Percentiles rank a stretch among this genome's conserved stretches.
phyloP scores from a whole-genome alignment of 108 stramenopile genomes.

The Schizochytrium sp. region DNA sequence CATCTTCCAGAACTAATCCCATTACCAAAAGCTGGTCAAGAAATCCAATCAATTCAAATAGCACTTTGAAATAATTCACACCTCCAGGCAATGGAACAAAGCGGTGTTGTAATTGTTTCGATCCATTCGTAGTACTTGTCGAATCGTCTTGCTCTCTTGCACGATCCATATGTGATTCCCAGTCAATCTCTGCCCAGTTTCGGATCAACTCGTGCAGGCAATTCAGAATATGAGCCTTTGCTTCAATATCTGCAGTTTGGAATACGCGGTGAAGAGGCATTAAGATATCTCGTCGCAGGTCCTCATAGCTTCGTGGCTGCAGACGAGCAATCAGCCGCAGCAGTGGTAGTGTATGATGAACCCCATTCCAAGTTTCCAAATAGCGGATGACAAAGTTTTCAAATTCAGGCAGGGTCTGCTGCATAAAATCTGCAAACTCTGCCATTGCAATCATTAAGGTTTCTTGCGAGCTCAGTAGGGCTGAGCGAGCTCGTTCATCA shows the following conservation, averaged over 20 bases:
- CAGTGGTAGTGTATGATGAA: slow-evolving; percentile 9
- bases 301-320: slow-evolving; percentile 12
- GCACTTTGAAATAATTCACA: slow-evolving; percentile 39
- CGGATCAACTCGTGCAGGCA: not conserved
- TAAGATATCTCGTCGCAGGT: not conserved
- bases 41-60: not conserved
- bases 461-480: not conserved
- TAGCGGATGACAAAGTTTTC: slow-evolving; percentile 17
- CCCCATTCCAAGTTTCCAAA: slow-evolving; percentile 44
- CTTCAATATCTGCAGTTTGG: not conserved
- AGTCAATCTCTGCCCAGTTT: slow-evolving; percentile 27
- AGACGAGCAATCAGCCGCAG: slow-evolving; percentile 30
- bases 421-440: slow-evolving; percentile 52
- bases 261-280: slow-evolving; percentile 14
- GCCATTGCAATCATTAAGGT: slow-evolving; percentile 46
- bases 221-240: not conserved
- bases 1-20: not conserved
- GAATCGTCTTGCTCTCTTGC: not conserved
- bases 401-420: slow-evolving; percentile 36
- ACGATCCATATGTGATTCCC: slow-evolving; percentile 8
- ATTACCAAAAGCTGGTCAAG: not conserved
- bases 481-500: not conserved
- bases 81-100: slow-evolving; percentile 41
- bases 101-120: not conserved
- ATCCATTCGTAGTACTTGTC: not conserved